Evolutionary conservation across 192 early-diverging fungal genomes (phyloP).

Genomic region (Obelidium mucronatum): DNA sequence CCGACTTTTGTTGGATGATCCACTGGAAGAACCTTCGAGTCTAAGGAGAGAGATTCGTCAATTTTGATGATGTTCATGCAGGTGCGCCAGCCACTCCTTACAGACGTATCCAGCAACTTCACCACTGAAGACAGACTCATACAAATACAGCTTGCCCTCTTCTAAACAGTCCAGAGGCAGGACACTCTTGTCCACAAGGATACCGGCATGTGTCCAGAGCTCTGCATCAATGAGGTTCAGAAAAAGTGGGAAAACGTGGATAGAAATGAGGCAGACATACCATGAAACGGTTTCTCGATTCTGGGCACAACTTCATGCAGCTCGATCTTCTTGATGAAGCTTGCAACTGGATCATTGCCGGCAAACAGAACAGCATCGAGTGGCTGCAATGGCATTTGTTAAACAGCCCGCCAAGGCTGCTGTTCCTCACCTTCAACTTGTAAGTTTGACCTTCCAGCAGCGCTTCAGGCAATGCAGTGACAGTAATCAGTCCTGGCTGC

Average conservation of each 20-base stretch:
- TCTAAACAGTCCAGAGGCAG: constrained; percentile 47
- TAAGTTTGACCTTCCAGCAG: neutral
- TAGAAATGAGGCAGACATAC: too few species aligned
- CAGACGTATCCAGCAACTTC: constrained; percentile 43
- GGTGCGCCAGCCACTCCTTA: neutral
- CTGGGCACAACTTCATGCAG: constrained; percentile 24
- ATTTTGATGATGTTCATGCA: neutral
- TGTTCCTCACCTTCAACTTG: neutral
- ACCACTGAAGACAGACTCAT: constrained; percentile 45
- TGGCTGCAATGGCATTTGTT: constrained; percentile 21
- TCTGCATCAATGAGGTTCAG: too few species aligned
- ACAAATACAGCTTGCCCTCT: constrained; percentile 45
- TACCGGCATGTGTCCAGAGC: constrained; percentile 49
- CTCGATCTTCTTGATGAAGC: constrained; percentile 45
- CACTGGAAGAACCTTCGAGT: constrained; percentile 33
- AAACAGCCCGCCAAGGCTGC: neutral
- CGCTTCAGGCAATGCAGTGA: neutral
- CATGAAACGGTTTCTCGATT: constrained; percentile 8
- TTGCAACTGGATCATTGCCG: constrained; percentile 45
- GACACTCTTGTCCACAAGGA: constrained; percentile 44
- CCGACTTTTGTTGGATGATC: constrained; percentile 32
- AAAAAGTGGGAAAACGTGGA: too few species aligned
- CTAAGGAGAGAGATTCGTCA: neutral
- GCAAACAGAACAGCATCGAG: constrained; percentile 48
- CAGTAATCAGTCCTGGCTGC: too few species aligned